Evolutionary conservation across 2,329 filamentous ascomycete species (phyloP).

Genomic region (Nakataea oryzae): DNA sequence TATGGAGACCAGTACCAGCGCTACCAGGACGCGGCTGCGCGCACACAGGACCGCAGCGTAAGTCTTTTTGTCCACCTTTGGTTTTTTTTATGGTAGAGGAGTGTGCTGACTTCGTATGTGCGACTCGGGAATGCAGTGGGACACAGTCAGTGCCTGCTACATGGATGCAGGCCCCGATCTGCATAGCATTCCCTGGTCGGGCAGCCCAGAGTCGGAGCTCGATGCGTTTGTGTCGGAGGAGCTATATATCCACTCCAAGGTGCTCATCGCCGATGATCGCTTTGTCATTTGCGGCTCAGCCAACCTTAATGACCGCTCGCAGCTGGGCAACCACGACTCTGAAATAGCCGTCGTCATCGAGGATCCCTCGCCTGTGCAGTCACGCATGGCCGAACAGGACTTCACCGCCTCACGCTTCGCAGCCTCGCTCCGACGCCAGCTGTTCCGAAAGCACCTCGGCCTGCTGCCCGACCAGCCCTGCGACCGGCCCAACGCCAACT

Average conservation of each 20-base stretch:
- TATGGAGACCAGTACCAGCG: constrained; percentile 45
- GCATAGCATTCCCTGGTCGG: constrained; percentile 43
- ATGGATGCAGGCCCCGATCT: constrained; percentile 71
- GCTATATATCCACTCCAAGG: constrained; percentile 55
- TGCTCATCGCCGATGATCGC: constrained; percentile 73
- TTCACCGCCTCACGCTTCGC: constrained; percentile 66
- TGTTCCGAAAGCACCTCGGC: constrained; percentile 86
- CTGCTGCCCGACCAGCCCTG: constrained; percentile 64
- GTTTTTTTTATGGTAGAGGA: neutral
- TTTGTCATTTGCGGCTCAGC: constrained; percentile 69
- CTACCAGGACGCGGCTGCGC: constrained; percentile 61
- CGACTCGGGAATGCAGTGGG: constrained; percentile 35
- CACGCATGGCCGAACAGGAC: constrained; percentile 61
- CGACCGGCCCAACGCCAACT: constrained; percentile 61
- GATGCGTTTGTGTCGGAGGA: constrained; percentile 53
- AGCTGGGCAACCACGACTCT: constrained; percentile 77
- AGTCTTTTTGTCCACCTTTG: neutral
- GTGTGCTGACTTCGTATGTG: neutral
- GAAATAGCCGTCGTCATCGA: constrained; percentile 84
- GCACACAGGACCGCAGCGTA: constrained; percentile 27
- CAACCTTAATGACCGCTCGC: constrained; percentile 53
- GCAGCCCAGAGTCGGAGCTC: constrained; percentile 43
- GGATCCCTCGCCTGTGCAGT: constrained; percentile 60
- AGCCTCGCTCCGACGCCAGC: constrained; percentile 65
- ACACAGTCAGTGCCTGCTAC: constrained; percentile 70